These are phyloP conservation scores for Suhomyces xylopsoci DNA, from an alignment of 805 yeast species.

Conservation along the genomic window DNA sequence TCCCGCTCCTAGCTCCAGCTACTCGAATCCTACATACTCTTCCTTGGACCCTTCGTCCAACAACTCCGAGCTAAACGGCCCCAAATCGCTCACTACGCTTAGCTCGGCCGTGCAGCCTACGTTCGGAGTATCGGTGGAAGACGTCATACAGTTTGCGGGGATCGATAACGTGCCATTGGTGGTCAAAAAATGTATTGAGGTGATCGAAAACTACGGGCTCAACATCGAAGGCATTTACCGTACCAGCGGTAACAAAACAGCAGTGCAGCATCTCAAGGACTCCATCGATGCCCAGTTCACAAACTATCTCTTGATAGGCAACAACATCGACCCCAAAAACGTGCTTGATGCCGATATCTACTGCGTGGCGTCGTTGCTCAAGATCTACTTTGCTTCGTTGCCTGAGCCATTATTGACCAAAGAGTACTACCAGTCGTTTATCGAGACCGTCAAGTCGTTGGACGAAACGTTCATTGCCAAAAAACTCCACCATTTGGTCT, in stretches of 20 bases:
- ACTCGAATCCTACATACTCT: background rate
- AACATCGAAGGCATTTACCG: slow-evolving; percentile 89
- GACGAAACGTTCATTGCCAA: slow-evolving; percentile 51
- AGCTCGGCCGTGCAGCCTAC: slow-evolving; percentile 41
- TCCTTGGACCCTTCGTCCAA: slow-evolving; percentile 37
- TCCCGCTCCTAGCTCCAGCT: background rate
- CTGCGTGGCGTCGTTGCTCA: slow-evolving; percentile 82
- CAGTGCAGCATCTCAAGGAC: slow-evolving; percentile 69
- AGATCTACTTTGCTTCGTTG: slow-evolving; percentile 75
- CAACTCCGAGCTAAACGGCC: slow-evolving; percentile 34
- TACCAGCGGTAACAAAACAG: slow-evolving; percentile 72
- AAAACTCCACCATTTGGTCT: slow-evolving; percentile 84
- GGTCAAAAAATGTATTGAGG: slow-evolving; percentile 83
- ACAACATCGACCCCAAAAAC: slow-evolving; percentile 37
- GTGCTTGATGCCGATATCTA: slow-evolving; percentile 78
- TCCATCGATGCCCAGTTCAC: slow-evolving; percentile 75
- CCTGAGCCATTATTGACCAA: slow-evolving; percentile 83
- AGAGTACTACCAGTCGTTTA: slow-evolving; percentile 58
- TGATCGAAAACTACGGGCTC: slow-evolving; percentile 80
- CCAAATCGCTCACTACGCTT: slow-evolving; percentile 24
- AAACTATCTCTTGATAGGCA: slow-evolving; percentile 46
- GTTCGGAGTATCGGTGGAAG: slow-evolving; percentile 83
- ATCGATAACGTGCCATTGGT: slow-evolving; percentile 90
- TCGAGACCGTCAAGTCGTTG: slow-evolving; percentile 59
- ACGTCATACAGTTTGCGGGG: slow-evolving; percentile 67